Evolutionary conservation across 2,329 filamentous ascomycete genomes (phyloP), one percentile per base, ranked within the genome.

Genomic region (Thelonectria discophora): DNA sequence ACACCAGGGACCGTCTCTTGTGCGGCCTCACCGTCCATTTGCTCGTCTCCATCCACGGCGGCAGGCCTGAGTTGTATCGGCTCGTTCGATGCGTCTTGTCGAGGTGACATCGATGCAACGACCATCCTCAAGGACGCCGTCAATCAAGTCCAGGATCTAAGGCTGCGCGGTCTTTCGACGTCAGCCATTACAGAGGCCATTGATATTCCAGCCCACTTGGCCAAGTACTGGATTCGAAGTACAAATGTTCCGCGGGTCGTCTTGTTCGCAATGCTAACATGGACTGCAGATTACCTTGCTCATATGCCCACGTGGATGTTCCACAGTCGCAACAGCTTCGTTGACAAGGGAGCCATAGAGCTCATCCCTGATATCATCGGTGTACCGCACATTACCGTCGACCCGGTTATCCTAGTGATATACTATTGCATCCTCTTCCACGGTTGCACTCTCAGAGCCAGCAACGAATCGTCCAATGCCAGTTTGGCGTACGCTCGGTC

Each of bases 281-380:
- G 8, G 51, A 11, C 15, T 34, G 12, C 8, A 64, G 74, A 72
- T 30, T 75, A 72, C 42, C 74, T 75, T 48, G 58, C 66, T 2
- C 66, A 73, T 17, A 74, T 70, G 68, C 70, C 71, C 15, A 60
- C 62, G 3, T 74, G 73, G 11, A 71, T 73, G 65, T 75, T 75
- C 27, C 55, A 70, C 6, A 67, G 66, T 7, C 64, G 27, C 27
- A 30, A 30, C 27, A 30, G 27, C 27, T 30, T 75, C 5, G 58
- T 74, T 1, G 67, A 75, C 47, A 66, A 52, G 11, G 66, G 67
- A 21, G 58, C 73, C 10, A 68, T 76, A 17, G 69, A 75, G 40
- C 53, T 74, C 34, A 68, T 75, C 1, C 74, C 74, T 0, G 74
- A 76, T 20, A 55, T 60, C 5, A 46, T 55, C 13, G 58, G 58